Conservation (phyloP, 768 basidiomycete species). For the Russula abietina region DNA sequence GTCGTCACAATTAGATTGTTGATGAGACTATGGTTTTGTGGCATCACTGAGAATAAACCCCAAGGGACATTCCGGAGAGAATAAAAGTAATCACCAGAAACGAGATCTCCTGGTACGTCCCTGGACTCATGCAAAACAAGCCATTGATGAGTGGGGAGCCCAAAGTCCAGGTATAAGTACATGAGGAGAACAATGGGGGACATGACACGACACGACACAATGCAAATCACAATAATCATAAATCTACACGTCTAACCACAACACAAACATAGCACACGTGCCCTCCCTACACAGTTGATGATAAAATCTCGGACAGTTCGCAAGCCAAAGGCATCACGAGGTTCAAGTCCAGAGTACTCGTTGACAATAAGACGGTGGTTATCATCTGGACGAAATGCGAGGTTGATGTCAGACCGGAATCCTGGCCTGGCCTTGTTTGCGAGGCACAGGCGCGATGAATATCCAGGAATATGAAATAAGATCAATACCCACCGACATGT, state of each 20-base stretch:
- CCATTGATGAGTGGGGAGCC: too few relatives aligned
- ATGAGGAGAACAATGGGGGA: too few relatives aligned
- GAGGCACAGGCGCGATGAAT: not conserved
- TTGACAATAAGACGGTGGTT: not conserved
- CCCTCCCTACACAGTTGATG: not conserved
- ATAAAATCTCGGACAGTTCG: not conserved
- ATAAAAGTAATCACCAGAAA: not conserved
- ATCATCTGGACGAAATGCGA: not conserved
- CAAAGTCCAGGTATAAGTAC: not conserved
- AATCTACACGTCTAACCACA: too few relatives aligned
- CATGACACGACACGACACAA: too few relatives aligned
- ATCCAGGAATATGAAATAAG: not conserved
- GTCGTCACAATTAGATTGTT: not conserved
- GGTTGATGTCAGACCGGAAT: not conserved
- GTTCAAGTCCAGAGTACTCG: not conserved
- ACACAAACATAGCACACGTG: not conserved
- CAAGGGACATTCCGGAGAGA: not conserved
- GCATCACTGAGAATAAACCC: not conserved
- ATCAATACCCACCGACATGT: not conserved
- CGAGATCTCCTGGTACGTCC: not conserved
- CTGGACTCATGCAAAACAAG: not conserved
- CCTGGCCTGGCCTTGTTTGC: not conserved
- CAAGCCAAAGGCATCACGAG: not conserved
- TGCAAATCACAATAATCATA: too few relatives aligned
- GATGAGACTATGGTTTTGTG: not conserved